phyloP scores from a whole-genome alignment of 768 basidiomycete genomes.

The Hebeloma cylindrosporum region DNA sequence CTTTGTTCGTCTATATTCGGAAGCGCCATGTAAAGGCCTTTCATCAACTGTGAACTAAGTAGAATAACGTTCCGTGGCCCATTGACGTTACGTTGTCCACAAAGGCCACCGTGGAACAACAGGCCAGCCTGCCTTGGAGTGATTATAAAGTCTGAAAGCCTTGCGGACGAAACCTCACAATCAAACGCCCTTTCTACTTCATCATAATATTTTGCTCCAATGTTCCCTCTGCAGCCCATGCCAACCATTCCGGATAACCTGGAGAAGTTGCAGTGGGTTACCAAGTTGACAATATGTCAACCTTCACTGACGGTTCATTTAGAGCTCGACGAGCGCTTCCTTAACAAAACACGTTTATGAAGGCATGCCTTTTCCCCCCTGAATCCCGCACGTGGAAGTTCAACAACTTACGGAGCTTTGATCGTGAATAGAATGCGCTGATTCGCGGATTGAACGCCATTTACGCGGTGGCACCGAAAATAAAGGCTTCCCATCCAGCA shows the following conservation, averaged over 20 bases:
- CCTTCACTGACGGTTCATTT: background rate
- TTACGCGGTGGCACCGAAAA: constrained; percentile 17
- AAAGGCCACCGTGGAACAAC: too few species aligned
- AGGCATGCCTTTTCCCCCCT: constrained; percentile 21
- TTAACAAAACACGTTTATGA: constrained; percentile 31
- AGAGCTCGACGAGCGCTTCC: constrained; percentile 18
- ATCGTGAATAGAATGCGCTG: constrained; percentile 27
- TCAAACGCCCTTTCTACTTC: background rate
- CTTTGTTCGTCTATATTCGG: too few species aligned
- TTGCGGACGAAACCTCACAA: background rate
- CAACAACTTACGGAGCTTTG: background rate
- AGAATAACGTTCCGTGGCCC: too few species aligned
- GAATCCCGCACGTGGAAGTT: background rate
- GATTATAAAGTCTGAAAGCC: background rate
- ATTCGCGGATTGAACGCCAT: constrained; percentile 28
- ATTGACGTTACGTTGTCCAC: too few species aligned
- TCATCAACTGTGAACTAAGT: too few species aligned
- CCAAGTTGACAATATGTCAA: background rate
- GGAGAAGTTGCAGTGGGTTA: constrained; percentile 24
- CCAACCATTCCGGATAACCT: constrained; percentile 24
- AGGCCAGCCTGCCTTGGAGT: too few species aligned
- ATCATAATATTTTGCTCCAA: background rate
- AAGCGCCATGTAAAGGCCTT: too few species aligned
- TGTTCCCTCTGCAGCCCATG: constrained; percentile 26
- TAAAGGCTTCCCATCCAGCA: constrained; percentile 11